These are phyloP conservation scores for Adansonia gregorii DNA, from an alignment of 441 rosid genomes.

Conservation along the genomic window DNA sequence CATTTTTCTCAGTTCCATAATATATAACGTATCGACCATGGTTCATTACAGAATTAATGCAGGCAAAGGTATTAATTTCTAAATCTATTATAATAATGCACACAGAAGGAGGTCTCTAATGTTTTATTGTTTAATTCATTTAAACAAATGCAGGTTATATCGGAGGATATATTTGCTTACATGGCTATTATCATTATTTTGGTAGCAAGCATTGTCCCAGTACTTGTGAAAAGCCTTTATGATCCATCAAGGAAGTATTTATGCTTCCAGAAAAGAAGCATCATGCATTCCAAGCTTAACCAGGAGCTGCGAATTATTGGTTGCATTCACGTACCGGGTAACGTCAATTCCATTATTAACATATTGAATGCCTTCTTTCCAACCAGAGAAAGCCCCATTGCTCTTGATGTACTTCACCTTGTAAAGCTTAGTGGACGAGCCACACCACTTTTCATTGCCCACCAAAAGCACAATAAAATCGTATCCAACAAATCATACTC, in stretches of 20 bases:
- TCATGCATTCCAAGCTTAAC: conserved; percentile 36
- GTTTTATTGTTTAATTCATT: background rate
- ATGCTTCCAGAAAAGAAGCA: conserved; percentile 47
- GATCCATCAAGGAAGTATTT: conserved; percentile 56
- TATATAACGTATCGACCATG: no score
- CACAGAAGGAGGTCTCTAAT: background rate
- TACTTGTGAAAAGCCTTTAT: conserved; percentile 44
- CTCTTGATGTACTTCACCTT: conserved; percentile 49
- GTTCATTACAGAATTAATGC: no score
- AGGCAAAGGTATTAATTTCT: no score
- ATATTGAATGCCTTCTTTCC: conserved; percentile 40
- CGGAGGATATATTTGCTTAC: background rate
- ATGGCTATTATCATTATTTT: conserved; percentile 20
- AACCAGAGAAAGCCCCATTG: conserved; percentile 29
- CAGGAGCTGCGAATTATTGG: conserved; percentile 47
- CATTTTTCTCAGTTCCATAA: no score
- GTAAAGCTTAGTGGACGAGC: conserved; percentile 51
- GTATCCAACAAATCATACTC: conserved; percentile 22
- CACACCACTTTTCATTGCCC: conserved; percentile 55
- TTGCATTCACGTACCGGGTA: conserved; percentile 56
- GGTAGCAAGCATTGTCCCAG: conserved; percentile 38
- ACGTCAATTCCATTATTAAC: conserved; percentile 40
- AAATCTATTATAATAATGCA: background rate
- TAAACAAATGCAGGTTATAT: conserved; percentile 24
- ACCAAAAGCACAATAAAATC: conserved; percentile 35